These are phyloP conservation scores for Raphidocelis subcapitata DNA, from an alignment of 139 green algal genomes.

Conservation along the genomic window DNA sequence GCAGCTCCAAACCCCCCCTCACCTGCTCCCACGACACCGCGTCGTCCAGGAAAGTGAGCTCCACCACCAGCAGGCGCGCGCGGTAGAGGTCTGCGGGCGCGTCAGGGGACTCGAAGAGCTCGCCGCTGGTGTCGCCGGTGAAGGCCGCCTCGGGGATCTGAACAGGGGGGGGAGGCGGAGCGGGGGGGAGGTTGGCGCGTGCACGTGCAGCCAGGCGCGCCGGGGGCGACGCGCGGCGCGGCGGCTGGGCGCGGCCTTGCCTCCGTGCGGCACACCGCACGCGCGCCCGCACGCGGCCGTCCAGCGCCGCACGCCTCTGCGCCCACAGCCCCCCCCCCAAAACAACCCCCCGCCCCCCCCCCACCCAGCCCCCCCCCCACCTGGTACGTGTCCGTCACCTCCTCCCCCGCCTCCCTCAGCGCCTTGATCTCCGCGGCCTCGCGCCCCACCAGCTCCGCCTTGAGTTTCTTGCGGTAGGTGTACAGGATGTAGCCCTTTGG, in stretches of 20 bases:
- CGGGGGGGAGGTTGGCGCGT: not conserved
- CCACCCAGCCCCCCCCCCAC: constrained; percentile 13
- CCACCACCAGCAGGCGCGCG: constrained; percentile 71
- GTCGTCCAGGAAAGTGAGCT: constrained; percentile 48
- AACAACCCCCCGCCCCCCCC: not conserved
- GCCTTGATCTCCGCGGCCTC: constrained; percentile 48
- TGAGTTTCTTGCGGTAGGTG: constrained; percentile 69
- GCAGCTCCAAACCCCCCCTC: no score
- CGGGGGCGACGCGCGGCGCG: no score
- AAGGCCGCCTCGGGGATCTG: constrained; percentile 78
- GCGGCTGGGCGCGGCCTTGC: no score
- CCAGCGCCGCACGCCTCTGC: no score
- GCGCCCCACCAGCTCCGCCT: constrained; percentile 53
- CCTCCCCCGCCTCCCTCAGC: constrained; percentile 39
- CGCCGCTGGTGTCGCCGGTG: constrained; percentile 81
- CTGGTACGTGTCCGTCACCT: constrained; percentile 51
- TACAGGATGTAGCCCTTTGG: constrained; percentile 70
- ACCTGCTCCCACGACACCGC: constrained; percentile 18
- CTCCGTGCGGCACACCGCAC: no score
- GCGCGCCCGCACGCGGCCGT: no score
- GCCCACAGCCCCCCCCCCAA: no score
- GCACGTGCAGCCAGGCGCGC: no score
- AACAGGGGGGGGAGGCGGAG: not conserved
- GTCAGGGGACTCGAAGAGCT: constrained; percentile 50
- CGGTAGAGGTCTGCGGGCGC: constrained; percentile 40